Evolutionary conservation across 2,329 filamentous ascomycete genomes (phyloP).

Genomic region (Didymella segeticola): DNA sequence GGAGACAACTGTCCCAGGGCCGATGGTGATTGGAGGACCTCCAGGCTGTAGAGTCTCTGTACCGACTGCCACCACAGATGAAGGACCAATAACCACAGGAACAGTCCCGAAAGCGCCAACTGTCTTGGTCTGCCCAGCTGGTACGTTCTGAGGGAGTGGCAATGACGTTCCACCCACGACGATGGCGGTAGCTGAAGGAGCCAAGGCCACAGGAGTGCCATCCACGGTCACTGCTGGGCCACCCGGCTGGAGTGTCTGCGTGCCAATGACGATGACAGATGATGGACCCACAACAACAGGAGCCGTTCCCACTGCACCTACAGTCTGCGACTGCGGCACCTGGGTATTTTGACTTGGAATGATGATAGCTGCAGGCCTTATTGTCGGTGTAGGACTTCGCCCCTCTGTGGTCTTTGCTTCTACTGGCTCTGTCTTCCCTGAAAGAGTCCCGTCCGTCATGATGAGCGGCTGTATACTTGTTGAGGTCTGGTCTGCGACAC

Average conservation of each 20-base stretch:
- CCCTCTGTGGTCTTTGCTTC: conserved; percentile 8
- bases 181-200: conserved; percentile 44
- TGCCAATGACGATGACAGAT: conserved; percentile 37
- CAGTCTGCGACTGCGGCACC: conserved; percentile 23
- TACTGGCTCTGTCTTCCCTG: conserved; percentile 23
- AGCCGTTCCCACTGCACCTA: conserved; percentile 32
- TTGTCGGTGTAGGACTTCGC: conserved; percentile 29
- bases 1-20: conserved; percentile 39
- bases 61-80: conserved; percentile 43
- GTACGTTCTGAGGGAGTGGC: conserved; percentile 9
- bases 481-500: conserved; percentile 13
- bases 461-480: conserved; percentile 16
- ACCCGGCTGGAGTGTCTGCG: conserved; percentile 43
- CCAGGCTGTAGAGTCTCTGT: conserved; percentile 47
- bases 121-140: conserved; percentile 6
- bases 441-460: conserved; percentile 23
- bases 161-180: conserved; percentile 38
- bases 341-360: conserved; percentile 19
- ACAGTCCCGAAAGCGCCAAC: conserved; percentile 32
- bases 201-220: conserved; percentile 41
- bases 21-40: conserved; percentile 44
- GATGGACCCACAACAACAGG: conserved; percentile 36
- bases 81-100: conserved; percentile 42
- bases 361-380: conserved; percentile 23
- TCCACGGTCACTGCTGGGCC: conserved; percentile 38